Evolutionary conservation across 305 asterid genomes (phyloP), one percentile per base, ranked within the genome.

Genomic region (Fraxinus greggii): DNA sequence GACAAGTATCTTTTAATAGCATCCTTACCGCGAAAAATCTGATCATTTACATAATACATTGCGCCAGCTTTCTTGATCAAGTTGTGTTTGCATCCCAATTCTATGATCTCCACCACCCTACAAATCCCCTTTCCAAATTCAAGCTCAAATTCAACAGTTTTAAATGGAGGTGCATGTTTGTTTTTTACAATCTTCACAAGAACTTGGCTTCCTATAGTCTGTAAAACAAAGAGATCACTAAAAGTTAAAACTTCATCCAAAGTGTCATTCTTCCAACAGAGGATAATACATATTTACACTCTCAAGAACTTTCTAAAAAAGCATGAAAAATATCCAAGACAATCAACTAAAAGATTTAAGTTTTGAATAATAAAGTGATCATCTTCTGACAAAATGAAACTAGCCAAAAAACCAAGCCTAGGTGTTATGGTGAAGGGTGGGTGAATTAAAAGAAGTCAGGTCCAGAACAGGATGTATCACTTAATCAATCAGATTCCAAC

Each of bases 81-180:
- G 80, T 94, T 93, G 89, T 92, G 89, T 78, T 93, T 95, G 90
- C 86, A 79, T 59, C 98, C 99, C 84, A 95, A 86, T 12, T 93
- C 95, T 48, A 95, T 90, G 84, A 95, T 87, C 90, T 95, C 99
- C 4, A 95, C 82, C 86, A 88, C 97, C 24, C 88, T 91, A 78
- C 86, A 88, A 76, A 95, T 95, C 85, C 99, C 99, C 83, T 89
- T 94, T 13, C 98, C 99, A 83, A 94, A 95, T 88, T 91, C 96
- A 6, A 95, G 93, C 90, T 95, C 99, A 56, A 95, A 94, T 80
- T 91, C 91, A 3, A 89, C 97, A 6, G 88, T 91, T 89, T 85
- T 92, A 77, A 92, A 94, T 8, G 99, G 99, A 85, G 97, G 95
- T 0, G 98, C 97, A 32, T 92, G 99, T 87, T 95, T 95, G 91